Conservation (phyloP, 129 eudicot species). For the Silybum marianum region DNA sequence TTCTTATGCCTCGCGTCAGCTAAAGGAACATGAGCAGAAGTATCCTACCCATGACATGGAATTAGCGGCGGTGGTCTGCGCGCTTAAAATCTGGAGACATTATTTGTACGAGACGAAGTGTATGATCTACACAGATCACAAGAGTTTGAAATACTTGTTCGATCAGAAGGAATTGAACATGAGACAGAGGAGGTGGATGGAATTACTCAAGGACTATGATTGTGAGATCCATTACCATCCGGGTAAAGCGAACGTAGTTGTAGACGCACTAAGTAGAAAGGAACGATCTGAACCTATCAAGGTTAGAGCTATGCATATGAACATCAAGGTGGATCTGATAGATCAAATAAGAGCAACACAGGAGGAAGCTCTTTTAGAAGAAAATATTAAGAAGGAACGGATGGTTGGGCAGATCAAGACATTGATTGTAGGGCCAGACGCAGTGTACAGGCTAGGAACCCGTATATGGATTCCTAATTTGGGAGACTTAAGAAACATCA, state of each 20-base stretch:
- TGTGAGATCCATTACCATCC: background rate
- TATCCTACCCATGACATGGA: background rate
- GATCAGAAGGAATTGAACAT: background rate
- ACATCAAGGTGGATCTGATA: background rate
- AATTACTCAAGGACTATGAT: background rate
- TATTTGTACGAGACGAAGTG: too few relatives aligned
- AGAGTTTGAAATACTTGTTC: background rate
- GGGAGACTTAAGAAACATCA: background rate
- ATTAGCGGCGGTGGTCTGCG: background rate
- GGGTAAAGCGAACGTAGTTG: background rate
- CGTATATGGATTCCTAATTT: background rate
- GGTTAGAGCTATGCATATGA: background rate
- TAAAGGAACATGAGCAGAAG: background rate
- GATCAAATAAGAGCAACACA: background rate
- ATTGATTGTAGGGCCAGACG: background rate
- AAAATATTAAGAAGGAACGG: too few relatives aligned
- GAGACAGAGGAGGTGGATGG: background rate
- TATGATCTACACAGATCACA: background rate
- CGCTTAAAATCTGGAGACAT: background rate
- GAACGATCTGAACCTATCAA: background rate
- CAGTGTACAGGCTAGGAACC: background rate
- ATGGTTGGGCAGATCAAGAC: background rate
- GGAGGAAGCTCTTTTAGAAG: background rate
- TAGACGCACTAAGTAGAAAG: background rate
- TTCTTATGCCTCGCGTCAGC: background rate